These are phyloP conservation scores for Paraleonurus japonicus DNA, from an alignment of 257 asterid genomes.

Conservation along the genomic window DNA sequence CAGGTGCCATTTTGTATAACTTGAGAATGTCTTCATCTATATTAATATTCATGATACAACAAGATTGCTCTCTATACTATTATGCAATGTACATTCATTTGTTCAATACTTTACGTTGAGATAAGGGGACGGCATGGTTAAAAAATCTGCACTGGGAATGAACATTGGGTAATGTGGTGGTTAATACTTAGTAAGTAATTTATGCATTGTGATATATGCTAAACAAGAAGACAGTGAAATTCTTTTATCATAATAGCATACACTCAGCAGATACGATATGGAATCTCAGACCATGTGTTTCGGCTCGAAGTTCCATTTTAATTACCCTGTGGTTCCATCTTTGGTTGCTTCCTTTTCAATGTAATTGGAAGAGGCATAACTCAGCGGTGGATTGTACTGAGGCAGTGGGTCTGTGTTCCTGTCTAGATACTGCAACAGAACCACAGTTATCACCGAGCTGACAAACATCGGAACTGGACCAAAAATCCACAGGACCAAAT, in stretches of 20 bases:
- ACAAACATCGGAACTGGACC: constrained; percentile 56
- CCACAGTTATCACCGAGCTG: constrained; percentile 35
- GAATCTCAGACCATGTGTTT: constrained; percentile 6
- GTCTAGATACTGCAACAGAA: constrained; percentile 34
- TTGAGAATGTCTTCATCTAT: background rate
- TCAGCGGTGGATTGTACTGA: constrained; percentile 16
- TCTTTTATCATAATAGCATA: background rate
- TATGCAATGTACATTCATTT: constrained; percentile 2
- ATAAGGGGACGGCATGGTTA: too few relatives aligned
- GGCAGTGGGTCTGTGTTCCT: constrained; percentile 36
- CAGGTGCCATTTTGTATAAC: constrained; percentile 20
- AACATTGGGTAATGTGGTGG: too few relatives aligned
- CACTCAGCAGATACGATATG: constrained; percentile 2
- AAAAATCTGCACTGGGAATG: too few relatives aligned
- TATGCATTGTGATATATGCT: background rate
- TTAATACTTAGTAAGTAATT: too few relatives aligned
- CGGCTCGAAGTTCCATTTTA: constrained; percentile 17
- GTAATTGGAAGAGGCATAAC: constrained; percentile 20
- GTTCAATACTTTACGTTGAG: background rate
- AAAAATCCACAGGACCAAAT: constrained; percentile 52
- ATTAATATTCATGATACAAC: background rate
- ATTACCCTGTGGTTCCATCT: constrained; percentile 2
- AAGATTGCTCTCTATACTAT: background rate
- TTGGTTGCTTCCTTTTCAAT: constrained; percentile 23
- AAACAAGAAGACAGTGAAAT: constrained; percentile 11